These are phyloP conservation scores for Fusarium irregulare DNA, from an alignment of 2,329 filamentous ascomycete species.

Conservation along the genomic window DNA sequence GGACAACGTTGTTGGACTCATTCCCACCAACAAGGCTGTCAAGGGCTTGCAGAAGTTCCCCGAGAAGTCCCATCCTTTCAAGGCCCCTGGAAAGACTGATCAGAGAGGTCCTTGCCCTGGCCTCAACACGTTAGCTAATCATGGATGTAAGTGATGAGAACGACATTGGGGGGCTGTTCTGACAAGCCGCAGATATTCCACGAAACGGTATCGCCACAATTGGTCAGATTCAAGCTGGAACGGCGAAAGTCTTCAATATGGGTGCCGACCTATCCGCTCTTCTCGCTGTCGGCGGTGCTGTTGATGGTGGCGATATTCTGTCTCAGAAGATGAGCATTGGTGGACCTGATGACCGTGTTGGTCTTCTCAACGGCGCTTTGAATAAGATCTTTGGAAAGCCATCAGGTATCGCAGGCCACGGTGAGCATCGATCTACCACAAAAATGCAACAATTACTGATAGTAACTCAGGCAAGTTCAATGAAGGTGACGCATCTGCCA, in stretches of 20 bases:
- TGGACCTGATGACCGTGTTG: constrained; percentile 16
- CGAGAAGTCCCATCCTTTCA: constrained; percentile 15
- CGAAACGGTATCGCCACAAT: constrained; percentile 25
- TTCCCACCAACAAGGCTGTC: constrained; percentile 29
- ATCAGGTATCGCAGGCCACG: constrained; percentile 25
- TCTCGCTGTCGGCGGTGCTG: constrained; percentile 14
- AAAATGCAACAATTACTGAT: too few relatives aligned
- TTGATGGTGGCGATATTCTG: constrained; percentile 23
- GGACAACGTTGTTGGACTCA: constrained; percentile 18
- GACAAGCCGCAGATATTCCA: constrained; percentile 7
- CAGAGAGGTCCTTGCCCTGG: constrained; percentile 28
- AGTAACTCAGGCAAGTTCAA: constrained; percentile 25
- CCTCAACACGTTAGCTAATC: constrained; percentile 25
- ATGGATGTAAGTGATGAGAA: constrained; percentile 28
- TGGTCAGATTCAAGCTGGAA: constrained; percentile 24
- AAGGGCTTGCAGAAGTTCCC: constrained; percentile 28
- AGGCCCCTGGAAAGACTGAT: constrained; percentile 11
- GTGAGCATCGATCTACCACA: neutral
- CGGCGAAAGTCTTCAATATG: constrained; percentile 30
- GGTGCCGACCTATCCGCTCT: constrained; percentile 19
- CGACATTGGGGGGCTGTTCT: too few relatives aligned
- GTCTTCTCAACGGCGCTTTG: constrained; percentile 14
- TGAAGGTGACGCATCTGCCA: constrained; percentile 30
- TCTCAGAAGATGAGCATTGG: constrained; percentile 34
- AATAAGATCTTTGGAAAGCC: constrained; percentile 31